Base-by-base conservation (phyloP, 768 basidiomycete genomes). In the Inosperma sp. region DNA sequence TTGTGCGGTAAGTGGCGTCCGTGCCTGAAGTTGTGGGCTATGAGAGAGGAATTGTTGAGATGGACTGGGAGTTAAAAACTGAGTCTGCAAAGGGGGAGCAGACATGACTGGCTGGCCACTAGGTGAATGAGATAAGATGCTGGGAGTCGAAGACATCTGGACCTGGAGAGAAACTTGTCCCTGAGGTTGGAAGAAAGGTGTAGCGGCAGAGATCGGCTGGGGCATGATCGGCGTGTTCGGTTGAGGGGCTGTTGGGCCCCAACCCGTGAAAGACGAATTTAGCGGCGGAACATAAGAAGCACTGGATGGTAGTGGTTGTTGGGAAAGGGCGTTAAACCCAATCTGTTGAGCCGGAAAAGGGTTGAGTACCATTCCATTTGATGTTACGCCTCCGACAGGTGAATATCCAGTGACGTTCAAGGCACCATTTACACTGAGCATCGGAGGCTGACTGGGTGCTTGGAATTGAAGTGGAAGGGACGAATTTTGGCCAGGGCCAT, bases 391-490 rank as follows among this genome's bases (percentile, higher is more conserved):
- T 26, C 55, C 57, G 16, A 56, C 49, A 37, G 56, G 54, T 35
- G 52, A 52, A 16, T 54, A 48, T 22, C 53, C 46, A 3, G 51
- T 16, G n/a, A 58, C 56, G 16, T 58, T 52, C 25, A 65, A 54
- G 26, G 60, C 52, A 34, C 59, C 57, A 23, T 49, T 54, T 26
- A 56, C 33, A 9, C 44, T 22, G 22, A 56, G 49, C 16, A 26
- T 33, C 49, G 27, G 58, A 34, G 42, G 49, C 49, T 22, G 35
- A 27, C 51, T 57, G 19, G 55, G 36, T 29, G 50, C 36, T 43
- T 57, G 72, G 35, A 72, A 73, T 56, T 80, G 78, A 7, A 80
- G 65, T 7, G 78, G 82, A 9, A 83, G 69, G 10, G 82, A 77
- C 12, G 81, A 74, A 66, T 74, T n/a, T 70, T 65, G 10, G 65